Percentiles rank a stretch among this genome's conserved stretches.
These are phyloP conservation scores for Cladosporium austrohemisphaericum DNA, from an alignment of 2,329 filamentous ascomycete species.

Conservation along the genomic window DNA sequence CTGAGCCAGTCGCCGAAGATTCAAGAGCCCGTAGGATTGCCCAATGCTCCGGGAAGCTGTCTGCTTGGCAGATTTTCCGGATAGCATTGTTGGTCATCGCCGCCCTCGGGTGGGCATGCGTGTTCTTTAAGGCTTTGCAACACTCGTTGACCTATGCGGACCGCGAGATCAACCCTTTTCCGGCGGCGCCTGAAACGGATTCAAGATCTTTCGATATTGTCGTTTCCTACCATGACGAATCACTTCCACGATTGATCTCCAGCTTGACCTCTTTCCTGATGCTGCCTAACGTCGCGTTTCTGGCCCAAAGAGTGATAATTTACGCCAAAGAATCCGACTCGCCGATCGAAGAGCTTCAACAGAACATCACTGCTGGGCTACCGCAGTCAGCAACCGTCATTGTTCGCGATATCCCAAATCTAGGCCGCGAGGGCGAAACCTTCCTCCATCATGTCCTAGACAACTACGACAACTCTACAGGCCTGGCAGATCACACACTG, in stretches of 20 bases:
- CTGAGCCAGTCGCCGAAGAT: background rate
- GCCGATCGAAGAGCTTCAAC: slow-evolving; percentile 1
- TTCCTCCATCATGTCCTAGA: slow-evolving; percentile 46
- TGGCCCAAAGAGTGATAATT: slow-evolving; percentile 15
- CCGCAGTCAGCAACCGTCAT: slow-evolving; percentile 11
- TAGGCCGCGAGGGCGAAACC: slow-evolving; percentile 45
- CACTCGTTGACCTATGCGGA: background rate
- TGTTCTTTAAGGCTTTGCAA: slow-evolving; percentile 3
- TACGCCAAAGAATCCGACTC: slow-evolving; percentile 19
- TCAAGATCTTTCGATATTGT: slow-evolving; percentile 15
- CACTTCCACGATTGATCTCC: slow-evolving; percentile 11
- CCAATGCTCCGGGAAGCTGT: background rate
- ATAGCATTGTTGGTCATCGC: slow-evolving; percentile 1
- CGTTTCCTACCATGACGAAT: slow-evolving; percentile 18
- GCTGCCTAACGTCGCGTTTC: slow-evolving; percentile 1
- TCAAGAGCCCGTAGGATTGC: background rate
- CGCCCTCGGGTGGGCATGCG: background rate
- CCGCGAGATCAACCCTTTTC: slow-evolving; percentile 1
- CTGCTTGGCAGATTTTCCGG: slow-evolving; percentile 3
- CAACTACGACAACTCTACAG: slow-evolving; percentile 34
- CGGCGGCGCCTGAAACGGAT: background rate
- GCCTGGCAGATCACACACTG: slow-evolving; percentile 44
- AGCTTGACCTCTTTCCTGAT: slow-evolving; percentile 14
- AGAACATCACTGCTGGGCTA: background rate
- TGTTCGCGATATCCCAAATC: slow-evolving; percentile 34